Conservation (phyloP, 2,329 filamentous ascomycete species). For the Trichoderma sp. region DNA sequence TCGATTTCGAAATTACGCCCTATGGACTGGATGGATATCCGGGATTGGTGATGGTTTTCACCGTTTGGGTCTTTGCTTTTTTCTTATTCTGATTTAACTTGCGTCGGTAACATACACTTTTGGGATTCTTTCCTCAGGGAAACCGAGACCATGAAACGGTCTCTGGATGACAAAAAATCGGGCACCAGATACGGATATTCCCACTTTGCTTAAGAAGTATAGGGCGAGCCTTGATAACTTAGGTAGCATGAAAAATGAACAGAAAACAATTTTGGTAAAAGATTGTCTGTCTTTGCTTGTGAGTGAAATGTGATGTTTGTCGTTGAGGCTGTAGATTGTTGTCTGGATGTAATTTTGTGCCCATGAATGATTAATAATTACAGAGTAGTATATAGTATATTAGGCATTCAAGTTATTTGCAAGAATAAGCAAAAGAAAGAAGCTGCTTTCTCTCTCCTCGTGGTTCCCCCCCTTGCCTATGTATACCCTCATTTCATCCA, state of each 20-base stretch:
- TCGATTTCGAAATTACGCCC: neutral
- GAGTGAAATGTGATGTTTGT: neutral
- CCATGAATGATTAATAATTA: neutral
- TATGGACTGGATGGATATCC: conserved; percentile 13
- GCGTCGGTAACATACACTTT: conserved; percentile 10
- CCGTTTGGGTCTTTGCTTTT: conserved; percentile 1
- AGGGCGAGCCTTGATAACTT: conserved; percentile 11
- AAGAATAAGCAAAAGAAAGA: neutral
- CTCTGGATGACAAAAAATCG: conserved; percentile 1
- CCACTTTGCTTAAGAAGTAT: conserved; percentile 10
- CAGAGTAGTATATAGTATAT: neutral
- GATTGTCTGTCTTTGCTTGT: neutral
- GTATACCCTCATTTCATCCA: neutral
- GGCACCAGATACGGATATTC: neutral
- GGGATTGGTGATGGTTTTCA: neutral
- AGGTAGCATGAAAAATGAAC: conserved; percentile 1
- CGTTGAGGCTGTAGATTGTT: neutral
- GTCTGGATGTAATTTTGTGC: neutral
- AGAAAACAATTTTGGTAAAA: conserved; percentile 16
- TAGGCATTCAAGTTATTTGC: neutral
- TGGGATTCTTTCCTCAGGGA: conserved; percentile 15
- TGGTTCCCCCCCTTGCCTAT: neutral
- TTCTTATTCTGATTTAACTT: neutral
- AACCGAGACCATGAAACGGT: neutral
- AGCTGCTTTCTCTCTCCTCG: neutral